These are phyloP conservation scores for Saururus chinensis DNA, from an alignment of 164 flowering plant genomes.

Conservation along the genomic window DNA sequence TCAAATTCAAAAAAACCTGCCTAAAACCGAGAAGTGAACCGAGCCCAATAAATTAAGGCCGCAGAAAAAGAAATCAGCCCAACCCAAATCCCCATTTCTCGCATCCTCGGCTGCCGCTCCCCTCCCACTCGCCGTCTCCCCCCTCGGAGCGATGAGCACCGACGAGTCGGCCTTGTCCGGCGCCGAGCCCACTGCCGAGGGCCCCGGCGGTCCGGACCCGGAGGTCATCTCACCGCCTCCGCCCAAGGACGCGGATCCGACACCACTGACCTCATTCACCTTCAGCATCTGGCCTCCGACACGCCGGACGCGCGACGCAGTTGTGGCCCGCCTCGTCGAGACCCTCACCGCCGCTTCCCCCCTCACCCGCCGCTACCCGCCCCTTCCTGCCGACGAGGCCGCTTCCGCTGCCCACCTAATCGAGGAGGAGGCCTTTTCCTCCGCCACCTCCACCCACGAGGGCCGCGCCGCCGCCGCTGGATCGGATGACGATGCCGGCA, in stretches of 20 bases:
- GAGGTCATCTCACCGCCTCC: not conserved
- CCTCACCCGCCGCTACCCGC: conserved; percentile 82
- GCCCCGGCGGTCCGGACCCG: too few relatives aligned
- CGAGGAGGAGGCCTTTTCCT: conserved; percentile 65
- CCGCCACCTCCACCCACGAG: conserved; percentile 20
- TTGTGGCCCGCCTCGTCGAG: conserved; percentile 58
- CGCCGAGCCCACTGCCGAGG: not conserved
- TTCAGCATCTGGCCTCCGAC: conserved; percentile 91
- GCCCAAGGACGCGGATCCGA: conserved; percentile 1
- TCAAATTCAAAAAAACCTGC: too few relatives aligned
- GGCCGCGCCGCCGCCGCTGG: conserved; percentile 5
- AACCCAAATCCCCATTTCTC: not conserved
- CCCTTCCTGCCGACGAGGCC: conserved; percentile 57
- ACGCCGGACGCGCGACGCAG: conserved; percentile 81
- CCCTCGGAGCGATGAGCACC: not conserved
- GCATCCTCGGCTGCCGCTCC: not conserved
- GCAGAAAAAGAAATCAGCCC: too few relatives aligned
- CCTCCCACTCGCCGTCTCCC: not conserved
- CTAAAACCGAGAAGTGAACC: not conserved
- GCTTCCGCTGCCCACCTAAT: conserved; percentile 39
- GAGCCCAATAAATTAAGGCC: not conserved
- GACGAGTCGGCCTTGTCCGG: not conserved
- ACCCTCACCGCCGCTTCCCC: conserved; percentile 63
- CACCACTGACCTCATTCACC: not conserved
- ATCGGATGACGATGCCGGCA: conserved; percentile 44